Evolutionary conservation across 345 rosid genomes (phyloP), one percentile per base, ranked within the genome.

Genomic region (Syzygium grande): DNA sequence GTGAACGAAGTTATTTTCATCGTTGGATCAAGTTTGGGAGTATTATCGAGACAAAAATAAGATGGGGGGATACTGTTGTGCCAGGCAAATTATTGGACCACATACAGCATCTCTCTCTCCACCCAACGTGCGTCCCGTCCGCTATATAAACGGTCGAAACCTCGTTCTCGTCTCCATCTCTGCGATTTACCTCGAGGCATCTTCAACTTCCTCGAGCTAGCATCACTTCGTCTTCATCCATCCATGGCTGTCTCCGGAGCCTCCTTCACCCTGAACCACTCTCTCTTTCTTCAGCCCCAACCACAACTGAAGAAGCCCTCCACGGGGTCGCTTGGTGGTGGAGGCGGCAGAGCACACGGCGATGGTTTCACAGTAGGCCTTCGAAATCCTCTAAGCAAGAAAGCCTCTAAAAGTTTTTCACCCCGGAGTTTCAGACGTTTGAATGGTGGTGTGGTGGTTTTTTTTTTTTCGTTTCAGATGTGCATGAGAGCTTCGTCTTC

Each of bases 401-500:
- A 51, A 23, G 51, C 86, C 86, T 84, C 34, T 0, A 7, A 3
- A 73, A 73, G 49, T 73, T 23, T 19, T 2, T 38, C 46, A 7
- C 16, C 5, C 1, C 46, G 25, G 15, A 73, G 83, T 19, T 38
- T 3, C 49, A 2, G 49, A 22, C 27, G 83, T 73, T 73, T 73
- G 49, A 38, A 73, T 21, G 83, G 83, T 73, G 83, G 13, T 19
- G 25, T 10, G 27, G 80, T 0, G 46, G 19, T 73, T 84, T 34
- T 53, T 1, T 34, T n/a, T n/a, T 61, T 34, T 21, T 65, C 3
- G 46, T 61, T 46, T 51, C 92, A 95, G 97, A 89, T 91, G 25
- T 85, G 84, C 77, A 51, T 89, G 86, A 91, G 92, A 88, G 95
- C 94, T 34, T 91, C 88, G 54, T 86, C 88, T 15, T 89, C 89